Conservation (phyloP, 2,329 filamentous ascomycete genomes). For the Cadophora gregata region DNA sequence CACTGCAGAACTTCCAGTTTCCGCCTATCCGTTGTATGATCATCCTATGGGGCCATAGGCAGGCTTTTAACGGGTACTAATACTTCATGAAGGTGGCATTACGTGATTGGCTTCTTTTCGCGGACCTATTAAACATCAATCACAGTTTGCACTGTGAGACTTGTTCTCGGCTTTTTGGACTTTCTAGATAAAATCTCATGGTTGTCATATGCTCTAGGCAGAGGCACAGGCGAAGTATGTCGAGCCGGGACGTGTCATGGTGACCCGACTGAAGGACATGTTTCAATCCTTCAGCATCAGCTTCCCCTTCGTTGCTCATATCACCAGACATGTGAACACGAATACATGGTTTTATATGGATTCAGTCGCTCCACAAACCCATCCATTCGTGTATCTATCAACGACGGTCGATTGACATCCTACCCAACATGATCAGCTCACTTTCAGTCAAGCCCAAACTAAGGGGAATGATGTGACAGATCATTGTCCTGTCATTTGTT, state of each 20-base stretch:
- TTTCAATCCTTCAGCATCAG: no score
- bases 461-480: no score
- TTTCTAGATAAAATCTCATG: not conserved
- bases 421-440: no score
- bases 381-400: no score
- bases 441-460: no score
- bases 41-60: conserved; percentile 12
- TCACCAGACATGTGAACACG: no score
- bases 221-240: not conserved
- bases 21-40: conserved; percentile 34
- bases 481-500: no score
- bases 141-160: not conserved
- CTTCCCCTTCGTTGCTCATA: no score
- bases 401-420: no score
- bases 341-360: no score
- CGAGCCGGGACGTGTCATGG: not conserved
- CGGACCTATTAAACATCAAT: not conserved
- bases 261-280: no score
- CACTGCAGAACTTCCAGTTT: conserved; percentile 37
- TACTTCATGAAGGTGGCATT: not conserved
- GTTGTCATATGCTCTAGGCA: not conserved
- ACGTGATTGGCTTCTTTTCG: not conserved
- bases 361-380: no score
- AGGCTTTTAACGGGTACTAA: not conserved
- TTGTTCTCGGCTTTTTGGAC: not conserved